Conservation (phyloP, 164 flowering plant genomes). For the Saururus chinensis region DNA sequence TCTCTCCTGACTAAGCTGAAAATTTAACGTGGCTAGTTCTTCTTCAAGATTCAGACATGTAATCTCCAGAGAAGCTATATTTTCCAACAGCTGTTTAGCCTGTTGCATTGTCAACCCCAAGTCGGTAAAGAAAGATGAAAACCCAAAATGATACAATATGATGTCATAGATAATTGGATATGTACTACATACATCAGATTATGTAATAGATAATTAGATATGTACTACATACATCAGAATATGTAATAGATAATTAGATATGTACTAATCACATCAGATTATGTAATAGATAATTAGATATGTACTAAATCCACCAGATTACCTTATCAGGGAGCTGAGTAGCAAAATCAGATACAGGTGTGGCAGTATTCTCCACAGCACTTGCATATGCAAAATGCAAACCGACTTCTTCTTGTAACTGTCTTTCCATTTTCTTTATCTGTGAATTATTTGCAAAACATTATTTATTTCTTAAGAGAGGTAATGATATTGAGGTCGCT, state of each 20-base stretch:
- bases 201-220: not conserved
- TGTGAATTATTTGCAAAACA: slow-evolving; percentile 4
- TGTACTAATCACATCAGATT: too few relatives aligned
- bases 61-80: slow-evolving; percentile 25
- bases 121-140: too few relatives aligned
- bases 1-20: slow-evolving; percentile 34
- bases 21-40: slow-evolving; percentile 23
- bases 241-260: too few relatives aligned
- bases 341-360: slow-evolving; percentile 12
- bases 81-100: slow-evolving; percentile 29
- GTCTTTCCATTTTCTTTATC: slow-evolving; percentile 22
- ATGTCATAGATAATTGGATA: not conserved
- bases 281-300: not conserved
- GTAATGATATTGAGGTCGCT: too few relatives aligned
- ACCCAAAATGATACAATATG: not conserved
- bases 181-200: not conserved
- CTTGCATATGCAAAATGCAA: slow-evolving; percentile 26
- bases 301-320: not conserved
- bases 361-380: slow-evolving; percentile 19
- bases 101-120: slow-evolving; percentile 5
- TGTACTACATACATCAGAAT: not conserved
- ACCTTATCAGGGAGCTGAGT: slow-evolving; percentile 26
- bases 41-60: slow-evolving; percentile 36
- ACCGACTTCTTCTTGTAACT: slow-evolving; percentile 29
- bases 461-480: too few relatives aligned